These are phyloP conservation scores for Colletotrichum zoysiae DNA, from an alignment of 2,329 filamentous ascomycete species.

Conservation along the genomic window DNA sequence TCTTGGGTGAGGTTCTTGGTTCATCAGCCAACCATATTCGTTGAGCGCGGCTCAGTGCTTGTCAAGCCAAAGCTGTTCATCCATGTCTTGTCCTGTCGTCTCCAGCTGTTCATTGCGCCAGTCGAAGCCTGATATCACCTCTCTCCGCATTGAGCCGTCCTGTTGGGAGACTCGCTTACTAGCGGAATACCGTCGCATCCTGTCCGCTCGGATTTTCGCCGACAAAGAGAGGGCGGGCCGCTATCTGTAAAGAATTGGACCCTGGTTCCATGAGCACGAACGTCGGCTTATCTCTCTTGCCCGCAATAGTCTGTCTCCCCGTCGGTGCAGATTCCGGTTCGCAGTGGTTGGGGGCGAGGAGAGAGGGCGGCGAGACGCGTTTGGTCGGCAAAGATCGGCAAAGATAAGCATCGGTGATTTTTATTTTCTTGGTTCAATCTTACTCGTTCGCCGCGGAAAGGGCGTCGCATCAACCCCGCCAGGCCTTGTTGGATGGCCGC, in stretches of 20 bases:
- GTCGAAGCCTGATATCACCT: not conserved
- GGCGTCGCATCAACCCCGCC: not conserved
- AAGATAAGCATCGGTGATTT: constrained; percentile 22
- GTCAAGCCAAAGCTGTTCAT: not conserved
- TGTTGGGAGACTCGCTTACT: not conserved
- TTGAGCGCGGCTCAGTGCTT: not conserved
- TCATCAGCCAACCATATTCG: constrained; percentile 13
- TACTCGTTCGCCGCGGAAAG: constrained; percentile 26
- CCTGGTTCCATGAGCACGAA: not conserved
- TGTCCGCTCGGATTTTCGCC: constrained; percentile 28
- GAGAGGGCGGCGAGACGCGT: constrained; percentile 12
- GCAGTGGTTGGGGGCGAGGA: constrained; percentile 8
- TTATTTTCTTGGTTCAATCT: not conserved
- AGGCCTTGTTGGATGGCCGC: constrained; percentile 4
- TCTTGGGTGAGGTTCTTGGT: not conserved
- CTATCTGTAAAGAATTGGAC: not conserved
- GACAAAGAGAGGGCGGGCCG: constrained; percentile 17
- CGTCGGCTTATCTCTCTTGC: constrained; percentile 27
- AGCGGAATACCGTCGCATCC: constrained; percentile 19
- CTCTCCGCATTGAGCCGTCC: not conserved
- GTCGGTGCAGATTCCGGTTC: constrained; percentile 4
- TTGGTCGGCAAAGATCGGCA: constrained; percentile 24
- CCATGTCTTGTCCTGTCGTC: not conserved
- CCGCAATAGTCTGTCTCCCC: not conserved
- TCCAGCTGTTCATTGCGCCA: not conserved